These are phyloP conservation scores for Phoenix dactylifera DNA, from an alignment of 176 grass and related monocot species.

Conservation along the genomic window DNA sequence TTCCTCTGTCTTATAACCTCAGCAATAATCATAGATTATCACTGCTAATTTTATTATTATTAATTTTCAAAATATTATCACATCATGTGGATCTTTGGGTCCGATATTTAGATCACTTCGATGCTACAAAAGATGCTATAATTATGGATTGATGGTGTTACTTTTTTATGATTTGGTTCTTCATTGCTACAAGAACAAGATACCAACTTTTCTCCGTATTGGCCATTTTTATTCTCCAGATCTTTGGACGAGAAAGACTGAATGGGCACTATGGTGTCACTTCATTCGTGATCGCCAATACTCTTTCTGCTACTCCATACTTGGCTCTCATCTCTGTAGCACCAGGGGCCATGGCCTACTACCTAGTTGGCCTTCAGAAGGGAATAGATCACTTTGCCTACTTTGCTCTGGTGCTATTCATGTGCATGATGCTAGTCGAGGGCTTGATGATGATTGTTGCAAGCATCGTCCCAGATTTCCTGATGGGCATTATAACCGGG, in stretches of 20 bases:
- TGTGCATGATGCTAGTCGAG: slow-evolving; percentile 75
- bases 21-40: too few species aligned
- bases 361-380: slow-evolving; percentile 48
- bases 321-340: slow-evolving; percentile 62
- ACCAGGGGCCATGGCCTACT: slow-evolving; percentile 77
- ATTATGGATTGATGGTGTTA: too few species aligned
- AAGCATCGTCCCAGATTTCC: slow-evolving; percentile 67
- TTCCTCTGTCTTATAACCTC: too few species aligned
- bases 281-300: slow-evolving; percentile 73
- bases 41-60: too few species aligned
- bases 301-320: slow-evolving; percentile 63
- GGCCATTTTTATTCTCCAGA: slow-evolving; percentile 2
- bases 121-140: too few species aligned
- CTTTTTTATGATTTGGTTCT: too few species aligned
- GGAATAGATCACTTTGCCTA: slow-evolving; percentile 63
- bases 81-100: too few species aligned
- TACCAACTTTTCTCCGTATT: too few species aligned
- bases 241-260: slow-evolving; percentile 69
- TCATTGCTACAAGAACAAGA: too few species aligned
- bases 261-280: slow-evolving; percentile 89
- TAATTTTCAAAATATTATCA: too few species aligned
- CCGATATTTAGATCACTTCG: too few species aligned
- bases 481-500: slow-evolving; percentile 96
- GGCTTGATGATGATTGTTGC: slow-evolving; percentile 91
- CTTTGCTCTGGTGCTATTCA: slow-evolving; percentile 68